Evolutionary conservation across 192 early-diverging fungal genomes (phyloP).

Genomic region (Chytriomyces sp.): DNA sequence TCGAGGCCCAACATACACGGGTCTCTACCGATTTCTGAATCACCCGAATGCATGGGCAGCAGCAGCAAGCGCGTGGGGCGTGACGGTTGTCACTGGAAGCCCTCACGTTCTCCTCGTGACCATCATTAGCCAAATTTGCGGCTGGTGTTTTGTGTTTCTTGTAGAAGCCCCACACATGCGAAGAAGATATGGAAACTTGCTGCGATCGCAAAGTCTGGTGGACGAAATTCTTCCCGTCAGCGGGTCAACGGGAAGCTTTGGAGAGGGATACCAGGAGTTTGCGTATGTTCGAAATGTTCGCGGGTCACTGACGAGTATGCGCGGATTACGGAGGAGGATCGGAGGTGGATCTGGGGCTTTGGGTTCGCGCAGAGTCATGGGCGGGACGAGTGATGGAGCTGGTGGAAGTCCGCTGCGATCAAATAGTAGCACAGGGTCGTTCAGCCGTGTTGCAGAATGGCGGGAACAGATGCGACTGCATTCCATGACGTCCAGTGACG

Average conservation of each 20-base stretch:
- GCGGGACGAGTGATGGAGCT: background rate
- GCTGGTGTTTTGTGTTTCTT: slow-evolving; percentile 82
- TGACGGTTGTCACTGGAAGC: slow-evolving; percentile 76
- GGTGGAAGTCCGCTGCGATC: background rate
- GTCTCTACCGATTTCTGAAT: slow-evolving; percentile 93
- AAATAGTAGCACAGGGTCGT: slow-evolving; percentile 28
- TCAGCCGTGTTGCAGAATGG: slow-evolving; percentile 12
- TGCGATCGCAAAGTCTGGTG: slow-evolving; percentile 72
- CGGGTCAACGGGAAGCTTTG: slow-evolving; percentile 45
- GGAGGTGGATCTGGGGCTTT: slow-evolving; percentile 5
- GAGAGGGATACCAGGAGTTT: background rate
- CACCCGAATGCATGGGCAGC: slow-evolving; percentile 86
- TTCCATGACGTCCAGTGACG: background rate
- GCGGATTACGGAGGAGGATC: slow-evolving; percentile 18
- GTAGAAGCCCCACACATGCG: slow-evolving; percentile 95
- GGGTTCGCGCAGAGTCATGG: background rate
- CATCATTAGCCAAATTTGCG: slow-evolving; percentile 80
- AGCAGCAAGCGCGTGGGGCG: slow-evolving; percentile 91
- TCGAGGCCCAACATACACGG: slow-evolving; percentile 71
- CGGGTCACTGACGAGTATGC: slow-evolving; percentile 6
- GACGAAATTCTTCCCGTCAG: slow-evolving; percentile 69
- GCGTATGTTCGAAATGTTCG: background rate
- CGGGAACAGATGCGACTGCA: background rate
- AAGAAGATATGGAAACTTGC: slow-evolving; percentile 81
- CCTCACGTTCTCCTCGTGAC: slow-evolving; percentile 75